Evolutionary conservation across 2,329 filamentous ascomycete species (phyloP).

Genomic region (Botryotinia convoluta): DNA sequence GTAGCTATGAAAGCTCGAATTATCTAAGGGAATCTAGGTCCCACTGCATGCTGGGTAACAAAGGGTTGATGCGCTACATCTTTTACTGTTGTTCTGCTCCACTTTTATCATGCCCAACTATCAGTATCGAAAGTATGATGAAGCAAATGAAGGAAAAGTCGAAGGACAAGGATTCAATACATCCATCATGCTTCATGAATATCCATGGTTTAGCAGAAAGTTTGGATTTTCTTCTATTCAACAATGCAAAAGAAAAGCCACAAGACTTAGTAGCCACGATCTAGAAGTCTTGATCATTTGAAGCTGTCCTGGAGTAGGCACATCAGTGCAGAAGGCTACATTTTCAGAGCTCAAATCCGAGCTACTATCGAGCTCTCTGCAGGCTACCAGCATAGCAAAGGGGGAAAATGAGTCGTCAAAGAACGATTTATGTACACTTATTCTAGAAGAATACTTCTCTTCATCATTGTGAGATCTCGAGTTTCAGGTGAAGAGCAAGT

Average conservation of each 20-base stretch:
- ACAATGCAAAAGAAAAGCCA: not conserved
- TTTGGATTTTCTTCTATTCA: not conserved
- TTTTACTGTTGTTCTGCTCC: not conserved
- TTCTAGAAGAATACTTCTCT: not conserved
- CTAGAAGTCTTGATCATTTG: not conserved
- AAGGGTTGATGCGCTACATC: too few relatives aligned
- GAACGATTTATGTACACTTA: too few relatives aligned
- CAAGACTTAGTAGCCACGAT: not conserved
- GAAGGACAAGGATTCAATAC: not conserved
- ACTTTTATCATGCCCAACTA: not conserved
- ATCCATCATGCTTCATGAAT: not conserved
- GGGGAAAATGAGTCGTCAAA: not conserved
- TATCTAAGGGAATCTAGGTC: not conserved
- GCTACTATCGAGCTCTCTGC: not conserved
- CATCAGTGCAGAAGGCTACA: too few relatives aligned
- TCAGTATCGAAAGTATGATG: not conserved
- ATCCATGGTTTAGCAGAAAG: not conserved
- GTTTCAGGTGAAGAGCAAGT: not conserved
- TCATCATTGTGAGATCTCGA: not conserved
- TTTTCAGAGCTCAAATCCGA: not conserved
- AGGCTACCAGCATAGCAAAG: not conserved
- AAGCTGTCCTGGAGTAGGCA: not conserved
- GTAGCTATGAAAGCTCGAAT: not conserved
- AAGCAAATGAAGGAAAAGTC: too few relatives aligned
- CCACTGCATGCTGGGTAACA: not conserved